These are phyloP conservation scores for Musa balbisiana DNA, from an alignment of 202 grass and related monocot genomes.

Conservation along the genomic window DNA sequence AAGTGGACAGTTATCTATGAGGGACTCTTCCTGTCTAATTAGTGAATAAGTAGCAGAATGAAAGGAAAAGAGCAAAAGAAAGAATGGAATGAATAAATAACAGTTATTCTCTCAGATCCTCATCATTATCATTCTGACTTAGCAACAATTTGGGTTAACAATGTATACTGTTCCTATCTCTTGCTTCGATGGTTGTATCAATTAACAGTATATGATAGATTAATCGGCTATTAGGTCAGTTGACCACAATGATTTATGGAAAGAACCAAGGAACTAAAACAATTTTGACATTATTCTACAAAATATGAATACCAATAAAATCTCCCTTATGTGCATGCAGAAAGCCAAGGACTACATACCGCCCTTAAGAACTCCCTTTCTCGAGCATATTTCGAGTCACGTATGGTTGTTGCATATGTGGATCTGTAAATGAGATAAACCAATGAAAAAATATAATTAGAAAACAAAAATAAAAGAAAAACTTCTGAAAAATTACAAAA, in stretches of 20 bases:
- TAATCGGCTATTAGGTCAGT: background rate
- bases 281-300: background rate
- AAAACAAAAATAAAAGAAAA: slow-evolving; percentile 1
- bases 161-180: too few species aligned
- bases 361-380: slow-evolving; percentile 90
- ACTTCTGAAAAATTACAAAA: background rate
- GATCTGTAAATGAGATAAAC: slow-evolving; percentile 39
- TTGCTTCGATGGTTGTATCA: background rate
- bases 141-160: too few species aligned
- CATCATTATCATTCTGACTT: too few species aligned
- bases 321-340: background rate
- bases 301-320: background rate
- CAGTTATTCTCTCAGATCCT: too few species aligned
- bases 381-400: slow-evolving; percentile 77
- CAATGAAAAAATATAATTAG: slow-evolving; percentile 5
- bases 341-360: slow-evolving; percentile 31
- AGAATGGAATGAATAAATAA: too few species aligned
- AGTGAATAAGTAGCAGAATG: too few species aligned
- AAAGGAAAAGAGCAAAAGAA: too few species aligned
- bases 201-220: background rate
- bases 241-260: too few species aligned
- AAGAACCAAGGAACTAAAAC: too few species aligned
- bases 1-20: too few species aligned
- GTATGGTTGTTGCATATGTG: slow-evolving; percentile 92
- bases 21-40: too few species aligned